phyloP scores from a whole-genome alignment of 2,329 filamentous ascomycete species.

The Fusarium sp. region DNA sequence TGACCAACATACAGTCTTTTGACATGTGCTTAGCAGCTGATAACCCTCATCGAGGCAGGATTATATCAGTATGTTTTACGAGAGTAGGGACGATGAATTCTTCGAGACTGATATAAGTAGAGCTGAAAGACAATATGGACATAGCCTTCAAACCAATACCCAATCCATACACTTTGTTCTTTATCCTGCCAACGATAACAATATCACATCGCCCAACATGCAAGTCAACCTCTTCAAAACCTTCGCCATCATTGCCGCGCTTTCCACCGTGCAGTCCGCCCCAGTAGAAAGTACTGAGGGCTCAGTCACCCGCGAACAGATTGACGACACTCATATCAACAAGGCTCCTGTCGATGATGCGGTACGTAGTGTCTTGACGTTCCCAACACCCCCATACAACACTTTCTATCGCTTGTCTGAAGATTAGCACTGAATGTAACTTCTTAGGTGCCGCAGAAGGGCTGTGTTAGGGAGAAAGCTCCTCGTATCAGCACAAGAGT shows the following conservation, averaged over 20 bases:
- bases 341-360: neutral
- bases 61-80: neutral
- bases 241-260: neutral
- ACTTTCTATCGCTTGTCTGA: neutral
- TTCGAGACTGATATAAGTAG: neutral
- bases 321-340: neutral
- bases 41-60: neutral
- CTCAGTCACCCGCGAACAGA: neutral
- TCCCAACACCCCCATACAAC: neutral
- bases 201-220: neutral
- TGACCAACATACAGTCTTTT: neutral
- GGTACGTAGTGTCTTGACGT: neutral
- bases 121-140: neutral
- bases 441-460: neutral
- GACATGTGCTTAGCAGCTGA: neutral
- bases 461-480: neutral
- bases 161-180: neutral
- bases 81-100: neutral
- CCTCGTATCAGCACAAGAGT: constrained; percentile 2
- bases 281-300: neutral
- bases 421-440: neutral
- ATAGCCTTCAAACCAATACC: neutral
- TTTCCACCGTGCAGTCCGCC: neutral
- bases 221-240: neutral
- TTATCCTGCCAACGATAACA: neutral